Percentiles rank a stretch among this genome's conserved stretches.
phyloP scores from a whole-genome alignment of 1,139 yeast species.

The Protomyces inundatus region DNA sequence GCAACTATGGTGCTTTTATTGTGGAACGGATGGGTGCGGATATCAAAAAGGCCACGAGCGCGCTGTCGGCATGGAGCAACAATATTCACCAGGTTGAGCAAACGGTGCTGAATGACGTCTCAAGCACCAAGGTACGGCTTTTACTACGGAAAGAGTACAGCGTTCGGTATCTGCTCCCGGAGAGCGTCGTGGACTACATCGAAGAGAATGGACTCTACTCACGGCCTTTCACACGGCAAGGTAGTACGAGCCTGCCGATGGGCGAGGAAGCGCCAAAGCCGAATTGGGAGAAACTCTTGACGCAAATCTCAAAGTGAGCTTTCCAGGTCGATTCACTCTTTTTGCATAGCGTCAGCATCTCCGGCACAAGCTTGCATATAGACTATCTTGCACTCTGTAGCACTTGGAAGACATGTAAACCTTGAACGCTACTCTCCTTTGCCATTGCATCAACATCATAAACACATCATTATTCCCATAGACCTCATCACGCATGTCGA shows the following conservation, averaged over 20 bases:
- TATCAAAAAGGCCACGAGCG: conserved; percentile 43
- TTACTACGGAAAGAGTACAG: conserved; percentile 94
- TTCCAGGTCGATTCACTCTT: not conserved
- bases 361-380: no score
- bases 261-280: conserved; percentile 13
- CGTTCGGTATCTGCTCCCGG: conserved; percentile 89
- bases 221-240: not conserved
- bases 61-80: conserved; percentile 39
- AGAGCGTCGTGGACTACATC: conserved; percentile 87
- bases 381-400: no score
- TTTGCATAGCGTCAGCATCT: no score
- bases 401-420: no score
- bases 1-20: conserved; percentile 90
- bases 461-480: not conserved
- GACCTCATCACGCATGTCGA: conserved; percentile 12
- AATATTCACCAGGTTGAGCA: conserved; percentile 93
- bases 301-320: conserved; percentile 12
- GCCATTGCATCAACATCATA: no score
- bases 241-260: not conserved
- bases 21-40: conserved; percentile 97
- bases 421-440: no score
- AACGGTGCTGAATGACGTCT: conserved; percentile 89
- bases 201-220: conserved; percentile 79
- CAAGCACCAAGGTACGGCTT: conserved; percentile 87
- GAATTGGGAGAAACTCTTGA: conserved; percentile 19